Base-by-base conservation (phyloP, 2,329 filamentous ascomycete genomes). In the Stachybotrys chlorohalonatus region DNA sequence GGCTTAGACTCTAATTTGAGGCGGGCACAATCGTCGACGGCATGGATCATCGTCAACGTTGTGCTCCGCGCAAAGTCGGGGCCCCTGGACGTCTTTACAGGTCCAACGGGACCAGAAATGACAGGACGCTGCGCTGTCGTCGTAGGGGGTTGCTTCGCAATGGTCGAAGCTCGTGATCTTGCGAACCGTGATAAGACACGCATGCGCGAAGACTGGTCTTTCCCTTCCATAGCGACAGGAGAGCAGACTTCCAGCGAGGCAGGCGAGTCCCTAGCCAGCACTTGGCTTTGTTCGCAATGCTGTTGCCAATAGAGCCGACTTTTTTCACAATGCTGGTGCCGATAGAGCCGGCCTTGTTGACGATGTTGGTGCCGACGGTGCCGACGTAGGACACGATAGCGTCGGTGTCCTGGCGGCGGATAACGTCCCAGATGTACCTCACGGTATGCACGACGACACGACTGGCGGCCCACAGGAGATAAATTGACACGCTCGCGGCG, bases 91-190 rank as follows among this genome's bases (percentile, higher is more conserved):
- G 63, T 70, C 56, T 66, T 70, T 58, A 74, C 61, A 8, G 71
- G 70, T 0, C 71, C 72, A 45, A 72, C 57, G 1, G 71, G 72
- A 16, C 54, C 62, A 8, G 70, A 74, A 31, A 74, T 73, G 46
- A 56, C 52, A 15, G 64, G 67, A 1, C 63, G 58, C 53, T 59
- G 50, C 7, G 62, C 47, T 1, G 46, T n/a, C 46, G 46, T 9
- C 36, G 36, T 13, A 42, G 13, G 36, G 36, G 9, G 2, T 9
- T 9, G 36, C 8, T 13, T 13, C 8, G 13, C 13, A 42, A 42
- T 13, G 9, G 3, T 42, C 13, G 36, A 42, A 42, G 36, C 36
- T 42, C 36, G 36, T 42, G 36, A 42, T 9, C 36, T 9, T 13
- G 36, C 8, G 36, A 42, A 42, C 36, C 36, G 8, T 9, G 36